Conservation (phyloP, 2,329 filamentous ascomycete species). For the Cadophora malorum region DNA sequence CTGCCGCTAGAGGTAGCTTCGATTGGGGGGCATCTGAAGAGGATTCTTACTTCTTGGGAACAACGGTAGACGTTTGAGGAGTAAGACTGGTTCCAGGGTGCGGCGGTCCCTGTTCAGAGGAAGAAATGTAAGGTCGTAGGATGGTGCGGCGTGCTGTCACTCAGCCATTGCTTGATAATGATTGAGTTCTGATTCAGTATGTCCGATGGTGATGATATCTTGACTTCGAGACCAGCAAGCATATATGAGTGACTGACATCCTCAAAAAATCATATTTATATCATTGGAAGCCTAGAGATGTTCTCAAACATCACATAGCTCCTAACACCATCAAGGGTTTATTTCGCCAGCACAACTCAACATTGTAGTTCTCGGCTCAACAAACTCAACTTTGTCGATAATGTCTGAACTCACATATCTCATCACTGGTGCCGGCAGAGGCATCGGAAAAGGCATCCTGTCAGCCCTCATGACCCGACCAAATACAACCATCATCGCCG, state of each 20-base stretch:
- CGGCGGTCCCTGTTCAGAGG: no score
- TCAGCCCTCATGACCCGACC: constrained; percentile 46
- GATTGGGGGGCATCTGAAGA: not conserved
- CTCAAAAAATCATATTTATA: not conserved
- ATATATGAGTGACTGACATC: not conserved
- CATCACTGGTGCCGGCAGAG: constrained; percentile 36
- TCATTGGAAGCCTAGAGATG: not conserved
- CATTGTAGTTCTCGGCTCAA: not conserved
- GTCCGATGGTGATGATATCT: not conserved
- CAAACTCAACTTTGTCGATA: not conserved
- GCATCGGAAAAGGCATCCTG: constrained; percentile 46
- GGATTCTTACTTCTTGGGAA: not conserved
- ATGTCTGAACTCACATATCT: constrained; percentile 55
- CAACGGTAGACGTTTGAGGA: no score
- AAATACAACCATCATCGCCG: constrained; percentile 49
- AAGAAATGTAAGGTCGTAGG: not conserved
- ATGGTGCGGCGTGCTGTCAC: not conserved
- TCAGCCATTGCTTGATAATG: constrained; percentile 11
- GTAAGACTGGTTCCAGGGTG: no score
- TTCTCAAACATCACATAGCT: not conserved
- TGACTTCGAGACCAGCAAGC: not conserved
- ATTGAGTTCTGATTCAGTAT: not conserved
- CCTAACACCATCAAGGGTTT: not conserved
- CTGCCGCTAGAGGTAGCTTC: not conserved
- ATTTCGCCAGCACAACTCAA: not conserved